Evolutionary conservation across 441 rosid genomes (phyloP).

Genomic region (Mallotus repandus): DNA sequence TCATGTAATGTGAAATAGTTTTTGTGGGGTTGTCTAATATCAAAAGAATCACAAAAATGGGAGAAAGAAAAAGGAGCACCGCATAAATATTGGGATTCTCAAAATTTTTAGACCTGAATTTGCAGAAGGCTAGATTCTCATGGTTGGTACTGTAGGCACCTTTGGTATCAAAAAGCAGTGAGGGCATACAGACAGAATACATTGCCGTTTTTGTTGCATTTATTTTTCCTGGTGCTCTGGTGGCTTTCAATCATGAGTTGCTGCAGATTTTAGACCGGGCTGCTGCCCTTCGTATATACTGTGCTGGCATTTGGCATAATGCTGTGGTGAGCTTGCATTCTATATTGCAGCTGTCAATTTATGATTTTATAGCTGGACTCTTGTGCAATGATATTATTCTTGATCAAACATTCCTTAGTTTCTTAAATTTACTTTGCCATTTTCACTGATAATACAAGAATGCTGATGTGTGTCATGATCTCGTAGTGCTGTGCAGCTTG

Average conservation of each 20-base stretch:
- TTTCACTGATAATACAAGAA: neutral
- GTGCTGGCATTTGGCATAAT: conserved; percentile 96
- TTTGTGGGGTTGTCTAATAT: too few species aligned
- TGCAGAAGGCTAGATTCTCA: conserved; percentile 36
- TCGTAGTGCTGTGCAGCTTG: conserved; percentile 66
- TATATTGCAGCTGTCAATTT: neutral
- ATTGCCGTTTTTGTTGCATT: conserved; percentile 74
- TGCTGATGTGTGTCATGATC: conserved; percentile 7
- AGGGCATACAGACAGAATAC: conserved; percentile 76
- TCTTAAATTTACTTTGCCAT: neutral
- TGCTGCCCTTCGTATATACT: conserved; percentile 68
- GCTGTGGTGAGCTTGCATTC: conserved; percentile 56
- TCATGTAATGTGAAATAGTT: neutral
- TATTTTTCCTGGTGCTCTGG: conserved; percentile 87
- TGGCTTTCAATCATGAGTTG: conserved; percentile 67
- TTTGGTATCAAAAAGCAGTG: conserved; percentile 61
- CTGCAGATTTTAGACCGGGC: conserved; percentile 52
- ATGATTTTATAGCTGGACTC: neutral
- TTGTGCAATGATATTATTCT: neutral
- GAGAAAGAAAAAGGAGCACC: too few species aligned
- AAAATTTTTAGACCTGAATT: conserved; percentile 11
- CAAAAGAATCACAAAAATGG: too few species aligned
- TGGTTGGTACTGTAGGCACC: conserved; percentile 39
- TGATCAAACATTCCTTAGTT: neutral
- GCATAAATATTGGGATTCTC: too few species aligned